phyloP scores from a whole-genome alignment of 805 yeast genomes.

The Geotrichum ghanense region DNA sequence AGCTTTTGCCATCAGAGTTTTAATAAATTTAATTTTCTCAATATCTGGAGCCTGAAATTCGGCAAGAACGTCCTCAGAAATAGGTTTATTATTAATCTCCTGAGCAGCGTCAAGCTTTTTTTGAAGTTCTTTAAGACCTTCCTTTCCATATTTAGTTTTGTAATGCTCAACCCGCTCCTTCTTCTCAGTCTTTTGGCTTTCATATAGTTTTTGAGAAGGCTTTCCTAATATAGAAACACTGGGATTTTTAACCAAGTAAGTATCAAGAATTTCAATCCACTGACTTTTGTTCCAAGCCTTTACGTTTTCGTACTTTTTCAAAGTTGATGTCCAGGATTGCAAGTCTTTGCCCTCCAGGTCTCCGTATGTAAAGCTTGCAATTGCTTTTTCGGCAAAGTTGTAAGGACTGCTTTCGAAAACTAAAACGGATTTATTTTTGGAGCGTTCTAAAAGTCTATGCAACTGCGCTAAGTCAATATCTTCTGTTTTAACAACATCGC shows the following conservation, averaged over 20 bases:
- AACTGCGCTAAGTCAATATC: constrained; percentile 55
- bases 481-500: constrained; percentile 36
- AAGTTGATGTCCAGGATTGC: constrained; percentile 38
- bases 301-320: constrained; percentile 51
- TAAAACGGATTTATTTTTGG: constrained; percentile 40
- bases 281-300: constrained; percentile 47
- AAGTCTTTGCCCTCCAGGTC: constrained; percentile 48
- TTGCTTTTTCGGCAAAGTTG: constrained; percentile 52
- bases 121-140: constrained; percentile 45
- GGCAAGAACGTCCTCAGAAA: constrained; percentile 56
- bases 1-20: constrained; percentile 52
- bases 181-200: constrained; percentile 37
- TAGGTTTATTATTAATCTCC: constrained; percentile 55
- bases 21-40: constrained; percentile 56
- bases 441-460: constrained; percentile 55
- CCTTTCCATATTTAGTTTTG: constrained; percentile 40
- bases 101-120: constrained; percentile 50
- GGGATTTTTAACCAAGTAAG: constrained; percentile 46
- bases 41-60: constrained; percentile 67
- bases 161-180: constrained; percentile 40
- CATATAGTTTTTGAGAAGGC: constrained; percentile 58
- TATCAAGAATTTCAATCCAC: constrained; percentile 51
- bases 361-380: constrained; percentile 75
- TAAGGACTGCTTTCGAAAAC: constrained; percentile 40
- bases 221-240: constrained; percentile 57